phyloP scores from a whole-genome alignment of 148 eudicot genomes.

The Chenopodium berlandieri region DNA sequence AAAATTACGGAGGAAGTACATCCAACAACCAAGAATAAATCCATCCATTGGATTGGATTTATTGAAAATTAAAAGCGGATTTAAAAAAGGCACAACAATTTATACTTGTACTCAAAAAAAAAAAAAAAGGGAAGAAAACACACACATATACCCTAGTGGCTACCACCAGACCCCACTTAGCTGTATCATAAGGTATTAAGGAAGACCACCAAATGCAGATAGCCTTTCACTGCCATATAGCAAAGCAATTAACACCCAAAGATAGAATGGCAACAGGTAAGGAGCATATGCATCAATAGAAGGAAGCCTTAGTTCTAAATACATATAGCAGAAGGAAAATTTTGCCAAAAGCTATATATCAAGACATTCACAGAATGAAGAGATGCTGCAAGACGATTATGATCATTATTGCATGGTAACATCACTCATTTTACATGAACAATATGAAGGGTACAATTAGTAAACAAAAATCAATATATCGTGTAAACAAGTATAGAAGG shows the following conservation, averaged over 20 bases:
- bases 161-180: background rate
- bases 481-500: background rate
- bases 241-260: background rate
- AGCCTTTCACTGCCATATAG: background rate
- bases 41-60: background rate
- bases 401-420: background rate
- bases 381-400: background rate
- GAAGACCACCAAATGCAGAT: background rate
- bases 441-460: background rate
- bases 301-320: background rate
- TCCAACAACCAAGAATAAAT: background rate
- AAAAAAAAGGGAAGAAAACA: background rate
- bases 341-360: background rate
- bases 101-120: too few species aligned
- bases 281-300: background rate
- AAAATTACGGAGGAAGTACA: too few species aligned
- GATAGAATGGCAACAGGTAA: background rate
- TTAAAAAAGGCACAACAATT: background rate
- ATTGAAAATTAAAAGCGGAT: background rate
- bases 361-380: background rate
- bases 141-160: background rate
- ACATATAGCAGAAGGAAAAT: background rate
- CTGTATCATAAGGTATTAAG: background rate
- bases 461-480: background rate
- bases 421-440: background rate